Percentiles rank a stretch among this genome's conserved stretches.
These are phyloP conservation scores for Microcyclospora pomicola DNA, from an alignment of 2,329 filamentous ascomycete species.

Conservation along the genomic window DNA sequence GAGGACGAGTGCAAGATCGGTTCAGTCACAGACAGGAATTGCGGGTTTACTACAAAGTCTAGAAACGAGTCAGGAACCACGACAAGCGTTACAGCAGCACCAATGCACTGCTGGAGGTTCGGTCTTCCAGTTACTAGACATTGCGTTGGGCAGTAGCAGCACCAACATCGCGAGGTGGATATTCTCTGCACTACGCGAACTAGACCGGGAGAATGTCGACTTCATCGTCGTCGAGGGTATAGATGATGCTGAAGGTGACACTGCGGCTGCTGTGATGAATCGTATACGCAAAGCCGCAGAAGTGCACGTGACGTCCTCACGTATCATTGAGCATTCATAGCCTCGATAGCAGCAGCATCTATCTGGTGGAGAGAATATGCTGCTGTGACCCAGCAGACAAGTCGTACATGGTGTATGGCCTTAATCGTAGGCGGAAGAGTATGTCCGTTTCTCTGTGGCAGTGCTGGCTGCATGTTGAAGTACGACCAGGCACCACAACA, in stretches of 20 bases:
- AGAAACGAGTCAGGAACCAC: slow-evolving; percentile 4
- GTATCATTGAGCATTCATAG: slow-evolving; percentile 1
- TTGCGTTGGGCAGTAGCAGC: slow-evolving; percentile 56
- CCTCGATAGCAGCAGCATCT: slow-evolving; percentile 5
- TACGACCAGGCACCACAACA: too few species aligned
- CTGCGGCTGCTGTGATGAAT: slow-evolving; percentile 56
- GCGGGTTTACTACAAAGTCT: slow-evolving; percentile 14
- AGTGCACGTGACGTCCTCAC: slow-evolving; percentile 13
- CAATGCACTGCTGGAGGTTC: slow-evolving; percentile 1
- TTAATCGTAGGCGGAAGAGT: too few species aligned
- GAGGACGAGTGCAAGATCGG: neutral
- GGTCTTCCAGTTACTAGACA: slow-evolving; percentile 43
- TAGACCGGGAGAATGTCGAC: slow-evolving; percentile 67
- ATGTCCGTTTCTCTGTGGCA: too few species aligned
- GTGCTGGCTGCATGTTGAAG: too few species aligned
- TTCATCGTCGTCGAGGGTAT: slow-evolving; percentile 88
- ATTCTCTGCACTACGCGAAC: slow-evolving; percentile 72
- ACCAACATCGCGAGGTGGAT: slow-evolving; percentile 70
- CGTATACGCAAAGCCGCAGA: slow-evolving; percentile 36
- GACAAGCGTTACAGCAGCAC: slow-evolving; percentile 2
- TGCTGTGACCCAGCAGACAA: neutral
- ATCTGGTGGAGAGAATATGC: slow-evolving; percentile 3
- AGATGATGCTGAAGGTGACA: slow-evolving; percentile 49
- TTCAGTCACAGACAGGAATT: slow-evolving; percentile 9
- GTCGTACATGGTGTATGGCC: too few species aligned